Conservation (phyloP, 345 rosid species). For the Cardamine occulta region DNA sequence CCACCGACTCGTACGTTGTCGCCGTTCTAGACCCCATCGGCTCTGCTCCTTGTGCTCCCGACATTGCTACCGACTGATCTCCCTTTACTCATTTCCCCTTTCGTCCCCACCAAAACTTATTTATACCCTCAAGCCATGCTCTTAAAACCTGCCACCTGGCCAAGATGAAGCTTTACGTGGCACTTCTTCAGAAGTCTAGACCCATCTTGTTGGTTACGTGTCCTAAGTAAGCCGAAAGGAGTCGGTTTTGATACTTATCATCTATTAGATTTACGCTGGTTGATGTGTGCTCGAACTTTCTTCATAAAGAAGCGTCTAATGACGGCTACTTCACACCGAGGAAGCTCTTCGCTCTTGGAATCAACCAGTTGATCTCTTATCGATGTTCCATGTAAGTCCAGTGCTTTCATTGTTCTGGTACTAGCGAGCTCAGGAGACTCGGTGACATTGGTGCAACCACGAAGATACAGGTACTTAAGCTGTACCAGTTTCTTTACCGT, state of each 20-base stretch:
- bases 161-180: constrained; percentile 20
- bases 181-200: not conserved
- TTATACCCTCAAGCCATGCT: not conserved
- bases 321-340: constrained; percentile 30
- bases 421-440: constrained; percentile 33
- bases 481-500: constrained; percentile 25
- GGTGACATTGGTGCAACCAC: constrained; percentile 35
- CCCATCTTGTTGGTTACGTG: constrained; percentile 17
- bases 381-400: constrained; percentile 40
- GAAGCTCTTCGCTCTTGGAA: constrained; percentile 10
- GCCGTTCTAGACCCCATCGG: constrained; percentile 61
- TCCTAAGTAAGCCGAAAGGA: not conserved
- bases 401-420: constrained; percentile 30
- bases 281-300: constrained; percentile 34
- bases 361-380: constrained; percentile 5
- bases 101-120: not conserved
- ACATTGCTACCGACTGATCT: constrained; percentile 40
- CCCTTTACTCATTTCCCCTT: not conserved
- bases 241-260: constrained; percentile 8
- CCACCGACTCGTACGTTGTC: constrained; percentile 55
- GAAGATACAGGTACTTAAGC: constrained; percentile 38
- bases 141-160: constrained; percentile 24
- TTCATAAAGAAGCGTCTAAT: constrained; percentile 35
- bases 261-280: constrained; percentile 25
- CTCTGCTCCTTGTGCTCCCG: constrained; percentile 71